These are phyloP conservation scores for Lichtheimia hyalospora DNA, from an alignment of 371 early-diverging fungal genomes.

Conservation along the genomic window DNA sequence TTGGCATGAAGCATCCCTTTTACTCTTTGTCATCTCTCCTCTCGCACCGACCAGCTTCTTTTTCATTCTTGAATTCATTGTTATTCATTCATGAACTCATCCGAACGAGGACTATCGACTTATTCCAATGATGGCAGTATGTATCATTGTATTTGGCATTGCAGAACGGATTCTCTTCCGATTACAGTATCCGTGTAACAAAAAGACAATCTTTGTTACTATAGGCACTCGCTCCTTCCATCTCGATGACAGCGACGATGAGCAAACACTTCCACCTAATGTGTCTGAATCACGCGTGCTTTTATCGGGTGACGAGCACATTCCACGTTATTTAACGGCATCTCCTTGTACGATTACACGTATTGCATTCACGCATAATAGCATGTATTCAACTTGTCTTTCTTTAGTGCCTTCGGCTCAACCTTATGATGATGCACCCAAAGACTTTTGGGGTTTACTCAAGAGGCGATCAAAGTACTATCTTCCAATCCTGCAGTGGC, in stretches of 20 bases:
- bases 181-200: too few relatives aligned
- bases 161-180: too few relatives aligned
- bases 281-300: constrained; percentile 17
- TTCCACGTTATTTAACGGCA: constrained; percentile 24
- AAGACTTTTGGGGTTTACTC: constrained; percentile 33
- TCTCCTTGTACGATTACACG: constrained; percentile 15
- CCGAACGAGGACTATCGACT: background rate
- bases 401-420: constrained; percentile 13
- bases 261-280: constrained; percentile 16
- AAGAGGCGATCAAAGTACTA: constrained; percentile 79
- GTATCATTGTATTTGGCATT: background rate
- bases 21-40: background rate
- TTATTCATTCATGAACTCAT: background rate
- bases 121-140: background rate
- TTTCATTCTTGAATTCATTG: background rate
- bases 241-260: constrained; percentile 20
- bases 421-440: constrained; percentile 23
- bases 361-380: too few relatives aligned
- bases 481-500: constrained; percentile 87
- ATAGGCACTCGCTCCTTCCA: constrained; percentile 20
- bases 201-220: background rate
- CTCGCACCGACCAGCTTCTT: background rate
- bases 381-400: background rate
- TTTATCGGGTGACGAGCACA: constrained; percentile 11
- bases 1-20: constrained; percentile 2